phyloP scores from a whole-genome alignment of 139 green algal genomes.

The Picochlorum sp. region DNA sequence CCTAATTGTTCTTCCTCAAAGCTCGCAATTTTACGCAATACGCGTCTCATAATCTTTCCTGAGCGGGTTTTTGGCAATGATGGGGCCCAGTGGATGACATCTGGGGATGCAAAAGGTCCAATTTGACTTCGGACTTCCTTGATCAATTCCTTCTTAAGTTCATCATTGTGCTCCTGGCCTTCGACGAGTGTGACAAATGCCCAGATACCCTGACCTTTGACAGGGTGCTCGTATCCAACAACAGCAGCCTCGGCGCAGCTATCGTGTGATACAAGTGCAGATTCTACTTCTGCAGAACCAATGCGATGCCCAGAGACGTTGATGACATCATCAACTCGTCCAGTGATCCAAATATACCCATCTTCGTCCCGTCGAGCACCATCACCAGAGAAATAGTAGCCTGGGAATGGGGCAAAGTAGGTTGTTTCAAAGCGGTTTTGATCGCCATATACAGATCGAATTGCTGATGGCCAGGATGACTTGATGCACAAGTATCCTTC shows the following conservation, averaged over 20 bases:
- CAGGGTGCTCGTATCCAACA: conserved; percentile 74
- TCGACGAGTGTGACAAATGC: conserved; percentile 87
- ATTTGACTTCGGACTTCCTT: conserved; percentile 43
- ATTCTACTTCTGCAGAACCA: conserved; percentile 92
- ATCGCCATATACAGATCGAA: conserved; percentile 78
- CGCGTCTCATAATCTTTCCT: conserved; percentile 82
- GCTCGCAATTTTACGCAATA: conserved; percentile 77
- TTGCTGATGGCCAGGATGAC: conserved; percentile 78
- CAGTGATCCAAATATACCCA: conserved; percentile 78
- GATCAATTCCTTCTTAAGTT: conserved; percentile 63
- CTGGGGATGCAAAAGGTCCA: conserved; percentile 78
- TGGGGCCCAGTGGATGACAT: conserved; percentile 91
- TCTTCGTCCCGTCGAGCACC: conserved; percentile 56
- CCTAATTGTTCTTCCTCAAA: conserved; percentile 55
- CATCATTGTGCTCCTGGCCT: conserved; percentile 32
- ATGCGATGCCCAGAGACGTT: conserved; percentile 86
- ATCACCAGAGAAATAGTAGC: conserved; percentile 90
- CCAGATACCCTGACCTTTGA: conserved; percentile 95
- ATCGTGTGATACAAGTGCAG: conserved; percentile 65
- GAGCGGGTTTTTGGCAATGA: conserved; percentile 85
- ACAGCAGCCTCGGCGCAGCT: conserved; percentile 86
- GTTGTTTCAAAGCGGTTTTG: conserved; percentile 87
- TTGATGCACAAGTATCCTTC: conserved; percentile 60
- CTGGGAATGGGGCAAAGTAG: conserved; percentile 85
- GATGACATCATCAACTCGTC: conserved; percentile 93